Evolutionary conservation across 129 eudicot genomes (phyloP), one percentile per base, ranked within the genome.

Genomic region (Gnaphalium uliginosum): DNA sequence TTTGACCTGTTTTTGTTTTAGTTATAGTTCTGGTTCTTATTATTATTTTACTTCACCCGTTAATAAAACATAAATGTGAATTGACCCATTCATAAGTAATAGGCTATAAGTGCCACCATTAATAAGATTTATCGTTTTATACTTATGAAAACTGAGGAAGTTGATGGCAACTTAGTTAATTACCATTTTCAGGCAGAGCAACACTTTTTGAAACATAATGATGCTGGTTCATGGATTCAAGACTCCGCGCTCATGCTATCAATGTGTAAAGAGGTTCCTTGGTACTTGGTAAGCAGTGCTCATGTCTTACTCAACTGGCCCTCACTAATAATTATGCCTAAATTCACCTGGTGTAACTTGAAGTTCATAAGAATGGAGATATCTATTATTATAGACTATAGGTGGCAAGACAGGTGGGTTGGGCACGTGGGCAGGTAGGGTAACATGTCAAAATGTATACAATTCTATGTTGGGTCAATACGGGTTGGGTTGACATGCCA

Each of bases 191-290:
- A 95, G 99, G 92, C 94, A 7, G 97, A 95, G 78, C 96, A 91
- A 76, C 97, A 95, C 83, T 95, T 91, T 78, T 65, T 95, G 83
- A 95, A 95, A 77, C 99, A 95, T 84, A 95, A 89, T 77, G 99
- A 95, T 89, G 99, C 99, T 58, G 99, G 99, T 82, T 95, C 99
- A 0, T 95, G 99, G 99, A 88, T 95, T 86, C 97, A 95, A 75
- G 99, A 95, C 78, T 95, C 99, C 21, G 96, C 99, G 2, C 50
- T 95, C 66, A 87, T 95, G 97, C 85, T 86, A 60, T 95, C 94
- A 54, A 87, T 76, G 92, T 86, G 92, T 66, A 89, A 95, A 81
- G 99, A 95, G 84, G 99, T 91, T 46, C 96, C 97, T 2, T 95
- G 97, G 99, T 95, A 79, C 85, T 68, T 95, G 93, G 99, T 95